phyloP scores from a whole-genome alignment of 1,284 basidiomycete genomes.

The Leccinum olivaceoglutinosum region DNA sequence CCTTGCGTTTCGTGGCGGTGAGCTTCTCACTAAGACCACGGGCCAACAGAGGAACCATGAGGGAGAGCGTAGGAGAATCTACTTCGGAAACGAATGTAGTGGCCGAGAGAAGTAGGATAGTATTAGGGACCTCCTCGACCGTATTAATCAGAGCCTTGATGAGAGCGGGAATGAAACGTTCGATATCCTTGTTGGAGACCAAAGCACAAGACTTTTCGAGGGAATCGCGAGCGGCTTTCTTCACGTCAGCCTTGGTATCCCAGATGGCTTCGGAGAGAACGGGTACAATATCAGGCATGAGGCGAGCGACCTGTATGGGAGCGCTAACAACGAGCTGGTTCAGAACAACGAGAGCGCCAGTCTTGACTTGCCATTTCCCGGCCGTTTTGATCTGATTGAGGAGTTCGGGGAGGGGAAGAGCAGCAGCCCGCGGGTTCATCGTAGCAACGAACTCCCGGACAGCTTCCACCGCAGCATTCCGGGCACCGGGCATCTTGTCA shows the following conservation, averaged over 20 bases:
- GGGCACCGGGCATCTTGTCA: slow-evolving; percentile 86
- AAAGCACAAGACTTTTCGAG: slow-evolving; percentile 91
- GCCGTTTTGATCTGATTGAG: slow-evolving; percentile 94
- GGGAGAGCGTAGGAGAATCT: slow-evolving; percentile 96
- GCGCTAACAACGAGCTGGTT: slow-evolving; percentile 88
- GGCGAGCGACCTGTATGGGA: slow-evolving; percentile 81
- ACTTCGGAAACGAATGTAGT: slow-evolving; percentile 99
- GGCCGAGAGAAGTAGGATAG: slow-evolving; percentile 93
- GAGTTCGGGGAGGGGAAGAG: slow-evolving; percentile 83
- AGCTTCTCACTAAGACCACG: slow-evolving; percentile 95
- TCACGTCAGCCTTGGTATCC: slow-evolving; percentile 99
- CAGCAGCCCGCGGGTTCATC: slow-evolving; percentile 89
- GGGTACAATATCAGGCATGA: slow-evolving; percentile 96
- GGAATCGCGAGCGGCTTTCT: slow-evolving; percentile 95
- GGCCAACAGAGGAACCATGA: slow-evolving; percentile 96
- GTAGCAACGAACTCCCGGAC: slow-evolving; percentile 75
- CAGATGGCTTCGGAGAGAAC: slow-evolving; percentile 95
- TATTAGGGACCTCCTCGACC: slow-evolving; percentile 97
- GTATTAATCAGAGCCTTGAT: slow-evolving; percentile 98
- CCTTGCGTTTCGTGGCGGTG: slow-evolving; percentile 94
- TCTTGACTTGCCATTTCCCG: slow-evolving; percentile 99
- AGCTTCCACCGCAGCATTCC: slow-evolving; percentile 82
- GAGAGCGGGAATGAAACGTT: slow-evolving; percentile 95
- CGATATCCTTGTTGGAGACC: slow-evolving; percentile 99
- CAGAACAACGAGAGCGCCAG: slow-evolving; percentile 79